These are phyloP conservation scores for Candida orba DNA, from an alignment of 805 yeast genomes.

Conservation along the genomic window DNA sequence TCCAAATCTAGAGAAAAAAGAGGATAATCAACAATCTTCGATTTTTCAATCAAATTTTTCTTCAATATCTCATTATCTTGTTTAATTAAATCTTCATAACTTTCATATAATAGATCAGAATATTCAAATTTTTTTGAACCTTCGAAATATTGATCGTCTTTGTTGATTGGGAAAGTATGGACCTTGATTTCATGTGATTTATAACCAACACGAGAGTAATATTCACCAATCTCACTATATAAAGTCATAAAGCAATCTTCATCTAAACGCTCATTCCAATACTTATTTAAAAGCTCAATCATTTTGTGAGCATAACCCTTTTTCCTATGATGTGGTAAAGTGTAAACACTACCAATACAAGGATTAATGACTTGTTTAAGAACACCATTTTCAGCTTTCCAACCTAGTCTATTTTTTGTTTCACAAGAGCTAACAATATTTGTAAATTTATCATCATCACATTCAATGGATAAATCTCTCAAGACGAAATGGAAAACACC, in stretches of 20 bases:
- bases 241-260: slow-evolving; percentile 34
- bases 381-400: slow-evolving; percentile 21
- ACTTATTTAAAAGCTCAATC: slow-evolving; percentile 32
- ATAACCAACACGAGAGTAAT: slow-evolving; percentile 59
- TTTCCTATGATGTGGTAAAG: slow-evolving; percentile 39
- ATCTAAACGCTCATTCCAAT: slow-evolving; percentile 28
- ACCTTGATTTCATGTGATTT: slow-evolving; percentile 32
- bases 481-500: slow-evolving; percentile 32
- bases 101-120: slow-evolving; percentile 23
- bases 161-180: slow-evolving; percentile 17
- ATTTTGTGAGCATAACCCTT: slow-evolving; percentile 48
- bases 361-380: slow-evolving; percentile 27
- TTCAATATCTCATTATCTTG: slow-evolving; percentile 21
- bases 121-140: slow-evolving; percentile 14
- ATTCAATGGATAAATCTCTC: slow-evolving; percentile 21
- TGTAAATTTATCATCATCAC: slow-evolving; percentile 15
- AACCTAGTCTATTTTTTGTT: slow-evolving; percentile 31
- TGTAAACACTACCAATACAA: slow-evolving; percentile 55
- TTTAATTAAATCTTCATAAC: slow-evolving; percentile 25
- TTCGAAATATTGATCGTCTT: not conserved
- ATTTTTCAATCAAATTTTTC: slow-evolving; percentile 12
- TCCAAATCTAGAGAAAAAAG: slow-evolving; percentile 31
- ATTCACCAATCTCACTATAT: slow-evolving; percentile 70
- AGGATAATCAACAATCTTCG: slow-evolving; percentile 17
- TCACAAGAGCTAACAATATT: slow-evolving; percentile 37